A percentile compares a stretch with the other conserved stretches of the same genome.
Conservation (phyloP, 192 early-diverging fungal species). For the Mortierella antarctica region DNA sequence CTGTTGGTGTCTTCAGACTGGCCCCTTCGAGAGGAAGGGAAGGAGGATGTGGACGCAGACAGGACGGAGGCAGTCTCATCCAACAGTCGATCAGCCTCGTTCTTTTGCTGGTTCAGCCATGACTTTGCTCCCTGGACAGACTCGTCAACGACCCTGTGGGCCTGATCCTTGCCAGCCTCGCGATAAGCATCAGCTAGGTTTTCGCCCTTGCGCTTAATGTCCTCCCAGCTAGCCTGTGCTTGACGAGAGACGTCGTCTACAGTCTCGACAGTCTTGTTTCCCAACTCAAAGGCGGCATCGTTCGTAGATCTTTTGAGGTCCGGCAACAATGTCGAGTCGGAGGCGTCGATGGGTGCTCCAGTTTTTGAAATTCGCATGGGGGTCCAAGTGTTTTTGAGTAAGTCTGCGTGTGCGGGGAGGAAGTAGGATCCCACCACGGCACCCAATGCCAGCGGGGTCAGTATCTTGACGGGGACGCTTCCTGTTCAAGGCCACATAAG, state of each 20-base stretch:
- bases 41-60: neutral
- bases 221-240: slow-evolving; percentile 16
- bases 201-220: slow-evolving; percentile 29
- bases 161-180: slow-evolving; percentile 14
- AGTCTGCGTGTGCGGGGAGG: slow-evolving; percentile 23
- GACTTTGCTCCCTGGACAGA: slow-evolving; percentile 8
- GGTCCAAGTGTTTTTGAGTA: slow-evolving; percentile 1
- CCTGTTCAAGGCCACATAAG: slow-evolving; percentile 3
- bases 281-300: slow-evolving; percentile 4
- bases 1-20: slow-evolving; percentile 8
- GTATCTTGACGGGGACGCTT: slow-evolving; percentile 28
- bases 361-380: neutral
- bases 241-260: slow-evolving; percentile 18
- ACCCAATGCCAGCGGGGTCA: slow-evolving; percentile 34
- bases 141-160: slow-evolving; percentile 5
- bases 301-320: slow-evolving; percentile 5
- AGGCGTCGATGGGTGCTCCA: neutral
- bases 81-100: slow-evolving; percentile 12
- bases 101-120: slow-evolving; percentile 2
- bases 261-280: slow-evolving; percentile 21
- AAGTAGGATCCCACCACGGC: slow-evolving; percentile 32
- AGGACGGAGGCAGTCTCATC: slow-evolving; percentile 6
- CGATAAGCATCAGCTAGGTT: slow-evolving; percentile 9
- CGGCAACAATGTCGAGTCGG: neutral
- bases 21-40: no score